These are phyloP conservation scores for Lecanoromycetidae sp. DNA, from an alignment of 2,329 filamentous ascomycete species.

Conservation along the genomic window DNA sequence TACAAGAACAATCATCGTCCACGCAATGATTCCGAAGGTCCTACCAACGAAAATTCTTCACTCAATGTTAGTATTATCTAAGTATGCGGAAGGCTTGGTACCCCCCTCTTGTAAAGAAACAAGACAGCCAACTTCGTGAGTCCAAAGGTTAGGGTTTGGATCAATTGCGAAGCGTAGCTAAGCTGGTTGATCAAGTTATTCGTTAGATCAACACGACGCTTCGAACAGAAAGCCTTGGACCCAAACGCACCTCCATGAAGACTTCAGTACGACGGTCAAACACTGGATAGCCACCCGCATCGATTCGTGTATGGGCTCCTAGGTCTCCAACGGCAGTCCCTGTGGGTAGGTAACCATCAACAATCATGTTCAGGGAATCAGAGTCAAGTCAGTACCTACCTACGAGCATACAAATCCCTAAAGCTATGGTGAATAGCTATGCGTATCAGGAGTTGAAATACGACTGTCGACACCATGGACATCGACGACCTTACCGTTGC, in stretches of 20 bases:
- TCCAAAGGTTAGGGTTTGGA: background rate
- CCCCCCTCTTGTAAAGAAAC: background rate
- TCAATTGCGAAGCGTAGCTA: background rate
- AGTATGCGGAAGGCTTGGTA: background rate
- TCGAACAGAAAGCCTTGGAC: background rate
- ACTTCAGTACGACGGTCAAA: background rate
- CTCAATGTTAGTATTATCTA: background rate
- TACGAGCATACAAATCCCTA: background rate
- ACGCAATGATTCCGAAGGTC: constrained; percentile 1
- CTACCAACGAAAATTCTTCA: background rate
- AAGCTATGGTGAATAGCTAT: background rate
- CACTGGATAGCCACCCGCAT: background rate
- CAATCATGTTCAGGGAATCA: background rate
- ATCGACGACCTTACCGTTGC: background rate
- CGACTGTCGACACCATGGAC: too few species aligned
- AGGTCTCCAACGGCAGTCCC: background rate
- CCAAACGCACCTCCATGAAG: background rate
- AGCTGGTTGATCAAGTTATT: background rate
- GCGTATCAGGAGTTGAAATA: background rate
- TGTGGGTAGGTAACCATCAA: too few species aligned
- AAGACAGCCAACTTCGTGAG: background rate
- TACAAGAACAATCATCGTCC: constrained; percentile 1
- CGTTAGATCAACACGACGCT: background rate
- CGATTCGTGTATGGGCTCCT: background rate
- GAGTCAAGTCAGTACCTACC: background rate